A percentile compares a stretch with the other conserved stretches of the same genome.
phyloP scores from a whole-genome alignment of 2,329 filamentous ascomycete genomes.

The Blumeria graminis region DNA sequence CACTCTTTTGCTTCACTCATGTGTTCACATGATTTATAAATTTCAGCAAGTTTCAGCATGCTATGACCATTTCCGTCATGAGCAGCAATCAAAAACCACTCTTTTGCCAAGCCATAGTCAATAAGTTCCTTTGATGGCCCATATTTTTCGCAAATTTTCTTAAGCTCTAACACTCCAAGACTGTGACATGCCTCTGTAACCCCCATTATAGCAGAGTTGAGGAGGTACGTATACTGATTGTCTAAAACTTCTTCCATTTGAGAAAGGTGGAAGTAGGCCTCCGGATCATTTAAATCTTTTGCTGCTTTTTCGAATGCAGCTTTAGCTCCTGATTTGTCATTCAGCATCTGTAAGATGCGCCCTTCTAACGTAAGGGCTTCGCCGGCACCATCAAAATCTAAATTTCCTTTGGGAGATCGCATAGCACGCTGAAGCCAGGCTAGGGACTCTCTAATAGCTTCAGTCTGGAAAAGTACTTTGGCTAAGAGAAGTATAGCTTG shows the following conservation, averaged over 20 bases:
- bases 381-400: constrained; percentile 10
- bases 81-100: constrained; percentile 13
- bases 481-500: constrained; percentile 13
- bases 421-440: constrained; percentile 10
- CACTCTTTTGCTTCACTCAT: constrained; percentile 7
- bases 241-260: constrained; percentile 6
- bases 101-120: constrained; percentile 12
- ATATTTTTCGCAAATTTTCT: constrained; percentile 4
- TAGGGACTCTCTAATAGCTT: constrained; percentile 8
- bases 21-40: constrained; percentile 9
- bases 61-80: constrained; percentile 9
- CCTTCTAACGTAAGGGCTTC: constrained; percentile 11
- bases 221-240: constrained; percentile 9
- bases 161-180: constrained; percentile 11
- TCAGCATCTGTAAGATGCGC: constrained; percentile 5
- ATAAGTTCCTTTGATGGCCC: constrained; percentile 3
- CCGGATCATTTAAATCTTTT: constrained; percentile 12
- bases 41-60: constrained; percentile 12
- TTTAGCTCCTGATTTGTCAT: constrained; percentile 7
- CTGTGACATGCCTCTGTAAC: constrained; percentile 13
- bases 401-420: constrained; percentile 3
- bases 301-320: constrained; percentile 12
- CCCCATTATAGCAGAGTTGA: constrained; percentile 13
- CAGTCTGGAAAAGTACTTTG: constrained; percentile 8
- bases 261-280: constrained; percentile 13